Percentiles rank a stretch among this genome's conserved stretches.
Evolutionary conservation across 352 stramenopile genomes (phyloP).

Genomic region (Phytophthora idaei): DNA sequence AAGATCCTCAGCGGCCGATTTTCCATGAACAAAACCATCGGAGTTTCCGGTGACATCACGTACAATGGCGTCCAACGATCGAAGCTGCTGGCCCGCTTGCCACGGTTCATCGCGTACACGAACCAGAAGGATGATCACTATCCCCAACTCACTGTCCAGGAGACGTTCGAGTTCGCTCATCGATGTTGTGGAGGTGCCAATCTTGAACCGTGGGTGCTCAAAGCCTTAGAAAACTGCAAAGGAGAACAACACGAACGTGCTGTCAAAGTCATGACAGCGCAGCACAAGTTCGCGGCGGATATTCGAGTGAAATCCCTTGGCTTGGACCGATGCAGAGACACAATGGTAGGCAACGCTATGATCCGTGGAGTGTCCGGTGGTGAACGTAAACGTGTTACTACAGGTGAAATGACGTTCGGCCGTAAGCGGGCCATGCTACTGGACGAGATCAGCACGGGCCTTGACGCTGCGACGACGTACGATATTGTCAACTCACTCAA

Average conservation of each 20-base stretch:
- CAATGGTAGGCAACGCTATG: conserved; percentile 68
- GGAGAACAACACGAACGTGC: conserved; percentile 42
- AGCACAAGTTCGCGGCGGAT: conserved; percentile 46
- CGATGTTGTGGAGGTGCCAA: conserved; percentile 59
- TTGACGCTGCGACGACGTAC: conserved; percentile 61
- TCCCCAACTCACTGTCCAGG: conserved; percentile 88
- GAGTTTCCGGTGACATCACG: conserved; percentile 44
- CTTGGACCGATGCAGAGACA: conserved; percentile 60
- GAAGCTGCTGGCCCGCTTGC: conserved; percentile 31
- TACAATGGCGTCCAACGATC: conserved; percentile 46
- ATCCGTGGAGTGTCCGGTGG: conserved; percentile 79
- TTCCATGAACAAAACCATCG: conserved; percentile 47
- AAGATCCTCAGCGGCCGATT: conserved; percentile 51
- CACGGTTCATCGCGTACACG: conserved; percentile 48
- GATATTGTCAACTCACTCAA: conserved; percentile 62
- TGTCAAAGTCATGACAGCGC: conserved; percentile 35
- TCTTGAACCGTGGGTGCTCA: conserved; percentile 44
- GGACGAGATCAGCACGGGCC: conserved; percentile 78
- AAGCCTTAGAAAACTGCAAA: conserved; percentile 47
- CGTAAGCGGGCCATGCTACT: conserved; percentile 75
- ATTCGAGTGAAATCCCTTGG: conserved; percentile 45
- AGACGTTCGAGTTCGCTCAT: conserved; percentile 94
- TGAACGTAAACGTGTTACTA: conserved; percentile 92
- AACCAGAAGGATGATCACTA: conserved; percentile 88
- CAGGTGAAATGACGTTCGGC: conserved; percentile 86